Base-by-base conservation (phyloP, 2,329 filamentous ascomycete species). In the Sporothrix mexicana region DNA sequence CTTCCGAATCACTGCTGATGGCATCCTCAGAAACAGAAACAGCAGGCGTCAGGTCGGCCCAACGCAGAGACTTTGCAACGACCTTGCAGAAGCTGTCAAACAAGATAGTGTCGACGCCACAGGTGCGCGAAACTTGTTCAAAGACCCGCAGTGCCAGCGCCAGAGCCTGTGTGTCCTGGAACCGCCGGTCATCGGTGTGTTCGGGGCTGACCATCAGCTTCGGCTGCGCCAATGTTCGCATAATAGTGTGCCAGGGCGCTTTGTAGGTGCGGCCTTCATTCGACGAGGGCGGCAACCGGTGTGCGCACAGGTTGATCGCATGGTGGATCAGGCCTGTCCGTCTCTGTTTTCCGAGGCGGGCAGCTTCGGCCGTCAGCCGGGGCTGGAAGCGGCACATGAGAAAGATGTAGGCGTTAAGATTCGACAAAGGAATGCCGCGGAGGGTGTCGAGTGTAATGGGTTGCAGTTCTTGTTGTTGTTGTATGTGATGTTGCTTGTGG, bases 321-420 rank as follows among this genome's bases (percentile, higher is more conserved):
- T 81, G 80, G 20, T 77, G 79, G 59, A 82, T 77, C 20, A 75
- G 74, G 17, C 55, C 73, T 13, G 59, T 74, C 69, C 74, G 74
- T 36, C 53, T 73, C 47, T 45, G 78, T 76, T 47, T 78, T 47
- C 13, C 70, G 6, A 7, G 64, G n/a, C 72, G 80, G 36, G 61
- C 75, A 69, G 47, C 78, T 74, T 57, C 61, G n/a, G 36, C 67
- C 70, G 66, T 73, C 73, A 51, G 76, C 75, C 71, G 76, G 45
- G 81, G 80, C 57, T 83, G 80, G 61, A 83, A 81, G 36, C 82
- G 80, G 74, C 84, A 85, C n/a, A 88, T 80, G n/a, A 87, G 78
- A 23, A 77, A 72, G 25, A 91, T 82, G 76, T 87, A 90, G 2
- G 87, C 85, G 7, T 81, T 80, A 72, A 91, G 84, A 1, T 85